Conservation (phyloP, 2,329 filamentous ascomycete species). For the Onygenales sp. region DNA sequence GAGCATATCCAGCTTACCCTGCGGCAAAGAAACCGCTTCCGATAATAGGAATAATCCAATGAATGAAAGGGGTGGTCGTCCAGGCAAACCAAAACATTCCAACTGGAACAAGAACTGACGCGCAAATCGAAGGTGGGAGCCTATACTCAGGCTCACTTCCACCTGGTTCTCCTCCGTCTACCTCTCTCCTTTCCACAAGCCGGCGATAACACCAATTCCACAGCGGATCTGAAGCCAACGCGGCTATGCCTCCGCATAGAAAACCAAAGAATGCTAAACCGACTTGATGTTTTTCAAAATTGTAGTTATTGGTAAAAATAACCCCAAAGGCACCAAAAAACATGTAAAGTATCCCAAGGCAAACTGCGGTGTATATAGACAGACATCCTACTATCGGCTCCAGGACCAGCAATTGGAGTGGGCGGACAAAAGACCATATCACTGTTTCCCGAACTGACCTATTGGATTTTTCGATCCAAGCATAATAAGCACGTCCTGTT, state of each 20-base stretch:
- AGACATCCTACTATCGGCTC: conserved; percentile 33
- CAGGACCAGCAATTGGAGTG: conserved; percentile 30
- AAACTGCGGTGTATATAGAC: not conserved
- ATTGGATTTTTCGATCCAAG: conserved; percentile 58
- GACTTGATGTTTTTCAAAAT: conserved; percentile 24
- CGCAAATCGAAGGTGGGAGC: conserved; percentile 57
- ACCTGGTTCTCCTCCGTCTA: not conserved
- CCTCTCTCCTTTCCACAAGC: not conserved
- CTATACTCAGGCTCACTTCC: conserved; percentile 66
- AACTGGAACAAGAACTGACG: conserved; percentile 59
- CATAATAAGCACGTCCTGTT: conserved; percentile 63
- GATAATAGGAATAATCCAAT: conserved; percentile 62
- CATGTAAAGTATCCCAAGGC: conserved; percentile 20
- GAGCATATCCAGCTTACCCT: conserved; percentile 40
- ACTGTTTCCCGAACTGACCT: conserved; percentile 54
- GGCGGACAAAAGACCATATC: conserved; percentile 47
- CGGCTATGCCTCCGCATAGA: not conserved
- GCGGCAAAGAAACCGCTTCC: conserved; percentile 55
- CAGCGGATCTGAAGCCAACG: not conserved
- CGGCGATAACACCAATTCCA: not conserved
- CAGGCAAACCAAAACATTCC: conserved; percentile 76
- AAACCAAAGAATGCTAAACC: conserved; percentile 25
- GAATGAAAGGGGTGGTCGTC: conserved; percentile 58
- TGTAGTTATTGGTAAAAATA: conserved; percentile 32
- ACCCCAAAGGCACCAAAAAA: conserved; percentile 35